These are phyloP conservation scores for Leucoagaricus sp. DNA, from an alignment of 1,284 basidiomycete genomes.

Conservation along the genomic window DNA sequence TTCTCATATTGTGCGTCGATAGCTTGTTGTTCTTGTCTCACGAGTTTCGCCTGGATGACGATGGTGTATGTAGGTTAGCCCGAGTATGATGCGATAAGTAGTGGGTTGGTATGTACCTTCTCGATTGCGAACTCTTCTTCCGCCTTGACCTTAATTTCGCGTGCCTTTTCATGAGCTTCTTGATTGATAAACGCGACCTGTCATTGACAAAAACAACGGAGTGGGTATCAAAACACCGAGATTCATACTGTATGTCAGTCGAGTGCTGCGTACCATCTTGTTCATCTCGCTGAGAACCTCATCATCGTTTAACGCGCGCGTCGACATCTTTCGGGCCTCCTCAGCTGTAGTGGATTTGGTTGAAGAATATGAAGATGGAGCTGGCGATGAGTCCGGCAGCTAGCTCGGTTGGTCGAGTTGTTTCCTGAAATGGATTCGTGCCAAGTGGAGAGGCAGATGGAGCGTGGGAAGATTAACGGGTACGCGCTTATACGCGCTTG, in stretches of 20 bases:
- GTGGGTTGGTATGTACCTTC: conserved; percentile 65
- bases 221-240: conserved; percentile 1
- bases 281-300: conserved; percentile 98
- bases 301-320: conserved; percentile 88
- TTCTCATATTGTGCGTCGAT: conserved; percentile 94
- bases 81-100: background rate
- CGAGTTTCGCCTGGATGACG: conserved; percentile 80
- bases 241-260: background rate
- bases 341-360: no score
- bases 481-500: no score
- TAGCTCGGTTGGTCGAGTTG: no score
- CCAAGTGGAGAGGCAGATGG: no score
- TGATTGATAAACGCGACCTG: conserved; percentile 97
- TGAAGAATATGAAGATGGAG: no score
- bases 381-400: no score
- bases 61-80: background rate
- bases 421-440: no score
- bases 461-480: no score
- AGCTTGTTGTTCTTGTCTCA: conserved; percentile 90
- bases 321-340: conserved; percentile 48
- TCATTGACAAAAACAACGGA: conserved; percentile 16
- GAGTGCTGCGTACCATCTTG: conserved; percentile 85
- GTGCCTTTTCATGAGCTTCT: conserved; percentile 93
- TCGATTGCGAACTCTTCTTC: conserved; percentile 98
- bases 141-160: conserved; percentile 96